Evolutionary conservation across 257 asterid genomes (phyloP).

Genomic region (Echium plantagineum): DNA sequence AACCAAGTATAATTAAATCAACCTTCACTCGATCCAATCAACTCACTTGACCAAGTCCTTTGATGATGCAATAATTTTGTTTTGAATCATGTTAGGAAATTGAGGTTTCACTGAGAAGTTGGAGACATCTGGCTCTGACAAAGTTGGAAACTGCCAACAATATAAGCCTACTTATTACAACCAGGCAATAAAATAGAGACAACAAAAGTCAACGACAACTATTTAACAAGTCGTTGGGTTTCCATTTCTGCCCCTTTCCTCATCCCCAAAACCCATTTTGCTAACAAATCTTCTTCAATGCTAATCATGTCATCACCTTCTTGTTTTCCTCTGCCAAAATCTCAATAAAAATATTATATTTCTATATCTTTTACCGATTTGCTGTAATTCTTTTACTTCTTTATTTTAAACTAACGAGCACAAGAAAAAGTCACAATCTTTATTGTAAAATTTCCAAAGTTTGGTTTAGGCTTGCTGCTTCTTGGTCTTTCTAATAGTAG

Average conservation of each 20-base stretch:
- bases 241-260: background rate
- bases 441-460: background rate
- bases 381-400: background rate
- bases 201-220: no score
- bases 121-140: slow-evolving; percentile 3
- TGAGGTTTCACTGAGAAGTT: slow-evolving; percentile 11
- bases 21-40: no score
- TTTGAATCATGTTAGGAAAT: no score
- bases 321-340: slow-evolving; percentile 3
- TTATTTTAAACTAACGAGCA: slow-evolving; percentile 7
- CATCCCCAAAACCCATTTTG: no score
- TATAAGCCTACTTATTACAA: no score
- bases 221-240: no score
- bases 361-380: background rate
- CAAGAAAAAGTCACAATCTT: slow-evolving; percentile 10
- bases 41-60: no score
- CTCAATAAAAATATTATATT: background rate
- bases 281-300: slow-evolving; percentile 7
- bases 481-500: slow-evolving; percentile 5
- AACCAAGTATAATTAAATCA: no score
- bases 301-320: slow-evolving; percentile 3
- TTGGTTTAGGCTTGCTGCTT: background rate
- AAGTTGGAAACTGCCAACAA: no score
- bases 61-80: no score
- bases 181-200: no score